Percentiles rank a stretch among this genome's conserved stretches.
phyloP scores from a whole-genome alignment of 352 stramenopile genomes.

The Globisporangium takayamanum region DNA sequence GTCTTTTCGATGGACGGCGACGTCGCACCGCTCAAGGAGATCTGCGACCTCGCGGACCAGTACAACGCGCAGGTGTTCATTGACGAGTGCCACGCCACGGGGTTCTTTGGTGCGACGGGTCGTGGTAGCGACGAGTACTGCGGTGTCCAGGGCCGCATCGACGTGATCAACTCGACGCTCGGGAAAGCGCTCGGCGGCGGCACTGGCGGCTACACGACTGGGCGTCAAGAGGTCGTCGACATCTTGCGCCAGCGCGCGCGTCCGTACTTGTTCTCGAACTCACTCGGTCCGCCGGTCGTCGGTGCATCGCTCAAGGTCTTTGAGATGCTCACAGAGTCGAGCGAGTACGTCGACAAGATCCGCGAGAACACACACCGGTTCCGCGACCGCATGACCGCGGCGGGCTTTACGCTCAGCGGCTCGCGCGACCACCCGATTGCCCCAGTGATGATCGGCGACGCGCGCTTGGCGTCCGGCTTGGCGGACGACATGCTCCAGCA shows the following conservation, averaged over 20 bases:
- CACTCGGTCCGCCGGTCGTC: slow-evolving; percentile 89
- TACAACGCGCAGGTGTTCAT: slow-evolving; percentile 93
- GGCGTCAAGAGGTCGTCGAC: slow-evolving; percentile 87
- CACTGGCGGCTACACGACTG: slow-evolving; percentile 91
- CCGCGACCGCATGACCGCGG: slow-evolving; percentile 85
- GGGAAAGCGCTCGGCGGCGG: slow-evolving; percentile 91
- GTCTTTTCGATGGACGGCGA: slow-evolving; percentile 96
- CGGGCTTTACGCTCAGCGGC: slow-evolving; percentile 88
- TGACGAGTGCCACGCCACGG: slow-evolving; percentile 92
- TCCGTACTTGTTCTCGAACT: slow-evolving; percentile 94
- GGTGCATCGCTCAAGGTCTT: slow-evolving; percentile 92
- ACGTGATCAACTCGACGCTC: slow-evolving; percentile 94
- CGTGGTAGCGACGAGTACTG: slow-evolving; percentile 91
- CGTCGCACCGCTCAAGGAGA: slow-evolving; percentile 87
- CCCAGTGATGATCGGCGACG: slow-evolving; percentile 90
- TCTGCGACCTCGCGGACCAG: slow-evolving; percentile 86
- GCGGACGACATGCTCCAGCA: slow-evolving; percentile 90
- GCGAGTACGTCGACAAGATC: slow-evolving; percentile 86
- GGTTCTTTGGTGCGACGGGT: slow-evolving; percentile 90
- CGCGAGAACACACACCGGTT: slow-evolving; percentile 88
- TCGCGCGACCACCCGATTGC: slow-evolving; percentile 87
- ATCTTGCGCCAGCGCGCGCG: slow-evolving; percentile 86
- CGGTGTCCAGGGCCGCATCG: slow-evolving; percentile 82
- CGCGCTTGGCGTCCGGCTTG: slow-evolving; percentile 82
- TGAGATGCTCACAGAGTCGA: slow-evolving; percentile 85